Conservation (phyloP, 2,329 filamentous ascomycete species). For the Juglanconis juglandina region DNA sequence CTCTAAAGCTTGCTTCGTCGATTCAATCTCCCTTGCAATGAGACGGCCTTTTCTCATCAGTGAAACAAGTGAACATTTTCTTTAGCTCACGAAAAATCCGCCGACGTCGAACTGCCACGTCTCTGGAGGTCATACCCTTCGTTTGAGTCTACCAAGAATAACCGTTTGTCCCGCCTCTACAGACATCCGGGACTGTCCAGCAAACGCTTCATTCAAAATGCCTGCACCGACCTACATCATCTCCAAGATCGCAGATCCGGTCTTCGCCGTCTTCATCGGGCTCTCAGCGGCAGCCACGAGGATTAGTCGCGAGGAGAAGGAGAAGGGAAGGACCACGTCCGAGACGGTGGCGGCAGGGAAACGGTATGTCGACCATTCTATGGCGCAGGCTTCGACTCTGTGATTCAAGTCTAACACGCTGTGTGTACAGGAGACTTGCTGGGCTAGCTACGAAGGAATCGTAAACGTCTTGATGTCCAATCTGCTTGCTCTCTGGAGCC, state of each 20-base stretch:
- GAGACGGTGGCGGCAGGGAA: slow-evolving; percentile 48
- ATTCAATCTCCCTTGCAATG: too few species aligned
- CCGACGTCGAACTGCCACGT: too few species aligned
- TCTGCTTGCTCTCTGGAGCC: too few species aligned
- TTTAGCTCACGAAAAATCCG: too few species aligned
- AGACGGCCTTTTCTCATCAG: too few species aligned
- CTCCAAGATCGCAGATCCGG: slow-evolving; percentile 54
- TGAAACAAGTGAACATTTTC: too few species aligned
- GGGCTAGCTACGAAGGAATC: slow-evolving; percentile 11
- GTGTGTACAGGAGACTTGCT: slow-evolving; percentile 22
- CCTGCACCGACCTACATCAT: slow-evolving; percentile 57
- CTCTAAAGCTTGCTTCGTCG: too few species aligned
- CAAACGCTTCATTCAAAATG: slow-evolving; percentile 34
- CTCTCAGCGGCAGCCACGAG: slow-evolving; percentile 52
- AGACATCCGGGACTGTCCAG: not conserved
- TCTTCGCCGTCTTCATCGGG: slow-evolving; percentile 57
- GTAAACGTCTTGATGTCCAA: too few species aligned
- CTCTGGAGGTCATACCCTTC: too few species aligned
- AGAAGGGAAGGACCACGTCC: slow-evolving; percentile 50
- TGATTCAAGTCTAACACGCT: not conserved
- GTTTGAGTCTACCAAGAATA: too few species aligned
- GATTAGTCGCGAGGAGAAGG: slow-evolving; percentile 59
- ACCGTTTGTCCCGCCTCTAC: too few species aligned
- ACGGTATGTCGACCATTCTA: slow-evolving; percentile 32
- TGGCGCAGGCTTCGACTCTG: not conserved